These are phyloP conservation scores for Prunus fruticosa DNA, from an alignment of 306 rosid species.

Conservation along the genomic window DNA sequence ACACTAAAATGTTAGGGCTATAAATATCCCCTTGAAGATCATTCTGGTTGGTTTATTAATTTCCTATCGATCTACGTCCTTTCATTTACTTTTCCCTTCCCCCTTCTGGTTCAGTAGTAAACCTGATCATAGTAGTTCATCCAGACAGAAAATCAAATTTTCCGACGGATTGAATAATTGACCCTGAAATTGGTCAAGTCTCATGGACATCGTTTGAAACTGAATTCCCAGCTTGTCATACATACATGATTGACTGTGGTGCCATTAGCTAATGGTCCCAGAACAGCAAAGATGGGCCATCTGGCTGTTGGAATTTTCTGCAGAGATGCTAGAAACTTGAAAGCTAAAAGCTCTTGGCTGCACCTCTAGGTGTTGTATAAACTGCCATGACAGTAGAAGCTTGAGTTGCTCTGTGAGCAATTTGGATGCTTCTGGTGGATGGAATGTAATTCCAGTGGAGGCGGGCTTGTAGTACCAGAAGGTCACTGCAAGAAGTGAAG, in stretches of 20 bases:
- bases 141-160: conserved; percentile 9
- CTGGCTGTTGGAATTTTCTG: conserved; percentile 15
- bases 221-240: conserved; percentile 22
- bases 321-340: conserved; percentile 23
- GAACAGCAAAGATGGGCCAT: conserved; percentile 25
- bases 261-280: conserved; percentile 21
- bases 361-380: conserved; percentile 24
- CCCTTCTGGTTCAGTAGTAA: background rate
- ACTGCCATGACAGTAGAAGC: conserved; percentile 9
- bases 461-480: conserved; percentile 16
- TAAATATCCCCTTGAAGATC: background rate
- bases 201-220: conserved; percentile 15
- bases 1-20: background rate
- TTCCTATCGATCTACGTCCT: background rate
- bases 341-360: conserved; percentile 20
- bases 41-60: background rate
- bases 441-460: conserved; percentile 26
- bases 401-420: conserved; percentile 18
- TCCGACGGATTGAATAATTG: conserved; percentile 19
- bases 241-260: conserved; percentile 22
- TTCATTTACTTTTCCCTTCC: background rate
- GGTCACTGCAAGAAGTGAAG: conserved; percentile 21
- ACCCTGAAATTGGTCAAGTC: conserved; percentile 14
- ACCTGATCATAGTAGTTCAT: background rate
- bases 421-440: conserved; percentile 21